Base-by-base conservation (phyloP, 805 yeast genomes). In the Suhomyces prunicola region DNA sequence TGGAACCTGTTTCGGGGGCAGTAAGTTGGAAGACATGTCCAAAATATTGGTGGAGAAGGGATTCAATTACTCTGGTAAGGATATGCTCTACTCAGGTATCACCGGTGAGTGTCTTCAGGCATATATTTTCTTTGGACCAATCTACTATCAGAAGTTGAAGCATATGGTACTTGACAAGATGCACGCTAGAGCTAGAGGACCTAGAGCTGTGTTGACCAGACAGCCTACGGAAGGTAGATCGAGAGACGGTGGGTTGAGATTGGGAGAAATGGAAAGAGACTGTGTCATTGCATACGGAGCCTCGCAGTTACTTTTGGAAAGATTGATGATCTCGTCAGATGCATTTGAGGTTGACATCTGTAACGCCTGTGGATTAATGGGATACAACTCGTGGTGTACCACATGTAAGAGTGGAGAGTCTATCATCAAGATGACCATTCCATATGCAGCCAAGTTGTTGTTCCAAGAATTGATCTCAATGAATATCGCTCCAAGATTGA, bases 171-270 rank as follows among this genome's bases (percentile, higher is more conserved):
- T 94, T 72, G 99, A 94, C 74, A 94, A 94, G 73, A 94, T 94
- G 99, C 99, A 94, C 67, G 99, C 99, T 1, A 88, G 99, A 80
- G 97, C 99, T 2, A 85, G 99, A 70, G 99, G 99, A 50, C 99
- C 99, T 52, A 84, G 98, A 62, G 99, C 99, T 0, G 98, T 94
- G 10, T 79, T 94, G 54, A 94, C 99, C 8, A 85, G 99, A 72
- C 99, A 94, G 73, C 99, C 98, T 15, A 93, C 98, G 0, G 99
- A 94, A 72, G 99, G 99, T 81, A 84, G 99, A 72, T 90, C 97
- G 2, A 84, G 99, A 72, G 99, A 94, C 72, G 99, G 99, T 83
- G 99, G 99, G 68, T 81, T 94, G 69, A 87, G 99, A 78, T 81
- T 94, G 70, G 99, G 99, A 65, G 99, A 94, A 76, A 94, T 94